phyloP scores from a whole-genome alignment of 495 filamentous ascomycete species.

The Podospora pseudopauciseta region DNA sequence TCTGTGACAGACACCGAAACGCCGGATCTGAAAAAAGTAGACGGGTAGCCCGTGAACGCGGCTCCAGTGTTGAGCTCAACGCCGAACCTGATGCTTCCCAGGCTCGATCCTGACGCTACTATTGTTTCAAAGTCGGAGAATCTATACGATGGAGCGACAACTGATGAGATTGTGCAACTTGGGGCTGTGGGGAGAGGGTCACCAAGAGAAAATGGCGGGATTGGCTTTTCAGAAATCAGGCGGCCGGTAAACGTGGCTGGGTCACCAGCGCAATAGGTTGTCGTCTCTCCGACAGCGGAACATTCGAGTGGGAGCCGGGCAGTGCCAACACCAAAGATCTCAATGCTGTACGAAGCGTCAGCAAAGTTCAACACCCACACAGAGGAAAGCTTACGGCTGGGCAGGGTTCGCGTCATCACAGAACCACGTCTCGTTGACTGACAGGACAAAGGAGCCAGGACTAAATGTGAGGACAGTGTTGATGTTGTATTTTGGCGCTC shows the following conservation, averaged over 20 bases:
- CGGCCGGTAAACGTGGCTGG: conserved; percentile 15
- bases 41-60: conserved; percentile 21
- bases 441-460: conserved; percentile 8
- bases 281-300: conserved; percentile 1
- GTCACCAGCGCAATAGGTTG: conserved; percentile 22
- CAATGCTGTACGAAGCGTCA: conserved; percentile 8
- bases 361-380: background rate
- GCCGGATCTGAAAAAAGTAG: conserved; percentile 13
- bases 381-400: conserved; percentile 15
- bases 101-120: background rate
- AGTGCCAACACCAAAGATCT: conserved; percentile 12
- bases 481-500: conserved; percentile 15
- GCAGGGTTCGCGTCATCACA: conserved; percentile 22
- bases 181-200: conserved; percentile 25
- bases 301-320: conserved; percentile 16
- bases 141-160: conserved; percentile 26
- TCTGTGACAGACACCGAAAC: conserved; percentile 4
- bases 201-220: conserved; percentile 28
- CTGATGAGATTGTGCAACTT: conserved; percentile 31
- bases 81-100: conserved; percentile 22
- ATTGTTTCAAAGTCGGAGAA: conserved; percentile 25
- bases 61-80: conserved; percentile 25
- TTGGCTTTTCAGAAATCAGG: conserved; percentile 10
- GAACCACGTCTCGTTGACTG: conserved; percentile 26
- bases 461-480: conserved; percentile 10